Evolutionary conservation across 179 eudicot species (phyloP).

Genomic region (Amaranthus tricolor): DNA sequence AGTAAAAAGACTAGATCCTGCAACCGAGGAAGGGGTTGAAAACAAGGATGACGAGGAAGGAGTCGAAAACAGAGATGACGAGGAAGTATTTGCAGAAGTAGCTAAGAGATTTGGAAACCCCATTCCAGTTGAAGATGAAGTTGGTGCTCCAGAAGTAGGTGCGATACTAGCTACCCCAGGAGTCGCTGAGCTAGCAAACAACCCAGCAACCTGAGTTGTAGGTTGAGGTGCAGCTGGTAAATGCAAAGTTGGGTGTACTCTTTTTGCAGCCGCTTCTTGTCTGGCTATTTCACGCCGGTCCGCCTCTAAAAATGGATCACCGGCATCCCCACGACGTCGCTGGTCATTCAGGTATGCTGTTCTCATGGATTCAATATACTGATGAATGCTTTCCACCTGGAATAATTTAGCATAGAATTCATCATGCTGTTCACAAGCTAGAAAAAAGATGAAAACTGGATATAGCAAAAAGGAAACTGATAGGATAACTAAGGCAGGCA

Average conservation of each 20-base stretch:
- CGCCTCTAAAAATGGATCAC: constrained; percentile 92
- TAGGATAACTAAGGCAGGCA: background rate
- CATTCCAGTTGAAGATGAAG: constrained; percentile 46
- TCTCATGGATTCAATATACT: constrained; percentile 94
- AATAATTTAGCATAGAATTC: constrained; percentile 1
- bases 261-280: constrained; percentile 89
- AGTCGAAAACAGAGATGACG: constrained; percentile 45
- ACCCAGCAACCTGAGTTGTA: constrained; percentile 67
- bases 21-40: constrained; percentile 36
- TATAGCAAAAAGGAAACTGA: background rate
- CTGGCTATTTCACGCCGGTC: constrained; percentile 90
- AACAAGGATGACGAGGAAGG: constrained; percentile 50
- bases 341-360: constrained; percentile 90
- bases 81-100: constrained; percentile 42
- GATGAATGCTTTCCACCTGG: constrained; percentile 97
- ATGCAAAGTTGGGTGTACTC: constrained; percentile 87
- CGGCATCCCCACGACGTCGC: constrained; percentile 74
- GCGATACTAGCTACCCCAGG: constrained; percentile 47
- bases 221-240: constrained; percentile 76
- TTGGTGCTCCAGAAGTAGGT: constrained; percentile 40
- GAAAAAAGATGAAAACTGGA: background rate
- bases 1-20: constrained; percentile 37
- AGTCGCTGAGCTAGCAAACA: constrained; percentile 57
- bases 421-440: background rate
- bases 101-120: constrained; percentile 43